These are phyloP conservation scores for Sequoiadendron giganteum DNA, from an alignment of 75 land plant species.

Conservation along the genomic window DNA sequence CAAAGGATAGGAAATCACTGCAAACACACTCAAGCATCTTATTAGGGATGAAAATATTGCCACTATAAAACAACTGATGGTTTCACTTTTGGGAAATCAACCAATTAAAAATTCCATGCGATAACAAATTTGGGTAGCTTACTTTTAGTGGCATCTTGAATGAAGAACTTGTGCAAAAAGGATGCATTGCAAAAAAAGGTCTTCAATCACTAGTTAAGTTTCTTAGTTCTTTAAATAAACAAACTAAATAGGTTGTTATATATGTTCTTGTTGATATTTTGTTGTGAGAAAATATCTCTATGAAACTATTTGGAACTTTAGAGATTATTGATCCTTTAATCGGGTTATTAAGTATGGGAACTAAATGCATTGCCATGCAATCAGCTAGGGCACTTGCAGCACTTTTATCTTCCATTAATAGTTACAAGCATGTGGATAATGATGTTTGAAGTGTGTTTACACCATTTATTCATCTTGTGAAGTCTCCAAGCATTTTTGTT, in stretches of 20 bases:
- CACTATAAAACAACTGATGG: constrained; percentile 55
- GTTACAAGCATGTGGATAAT: constrained; percentile 38
- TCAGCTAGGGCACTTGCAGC: constrained; percentile 84
- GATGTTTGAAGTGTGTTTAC: constrained; percentile 54
- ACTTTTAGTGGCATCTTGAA: constrained; percentile 68
- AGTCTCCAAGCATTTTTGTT: constrained; percentile 69
- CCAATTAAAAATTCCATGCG: constrained; percentile 58
- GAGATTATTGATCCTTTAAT: constrained; percentile 68
- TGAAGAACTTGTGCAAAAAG: constrained; percentile 58
- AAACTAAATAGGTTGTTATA: constrained; percentile 75
- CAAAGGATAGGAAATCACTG: constrained; percentile 68
- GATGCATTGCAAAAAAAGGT: constrained; percentile 64
- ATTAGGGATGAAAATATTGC: constrained; percentile 56
- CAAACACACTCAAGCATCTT: constrained; percentile 52
- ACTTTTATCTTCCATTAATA: constrained; percentile 52
- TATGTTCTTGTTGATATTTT: constrained; percentile 80
- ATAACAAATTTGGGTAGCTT: constrained; percentile 63
- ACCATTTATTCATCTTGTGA: constrained; percentile 67
- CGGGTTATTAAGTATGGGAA: constrained; percentile 65
- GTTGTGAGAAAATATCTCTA: constrained; percentile 68
- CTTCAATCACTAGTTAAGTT: constrained; percentile 65
- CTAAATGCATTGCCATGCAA: constrained; percentile 69
- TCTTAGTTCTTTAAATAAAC: constrained; percentile 57
- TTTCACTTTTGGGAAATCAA: constrained; percentile 50
- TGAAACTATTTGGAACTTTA: constrained; percentile 58